Percentiles rank a stretch among this genome's conserved stretches.
phyloP scores from a whole-genome alignment of 352 stramenopile species.

The Pelagophyceae sp. region DNA sequence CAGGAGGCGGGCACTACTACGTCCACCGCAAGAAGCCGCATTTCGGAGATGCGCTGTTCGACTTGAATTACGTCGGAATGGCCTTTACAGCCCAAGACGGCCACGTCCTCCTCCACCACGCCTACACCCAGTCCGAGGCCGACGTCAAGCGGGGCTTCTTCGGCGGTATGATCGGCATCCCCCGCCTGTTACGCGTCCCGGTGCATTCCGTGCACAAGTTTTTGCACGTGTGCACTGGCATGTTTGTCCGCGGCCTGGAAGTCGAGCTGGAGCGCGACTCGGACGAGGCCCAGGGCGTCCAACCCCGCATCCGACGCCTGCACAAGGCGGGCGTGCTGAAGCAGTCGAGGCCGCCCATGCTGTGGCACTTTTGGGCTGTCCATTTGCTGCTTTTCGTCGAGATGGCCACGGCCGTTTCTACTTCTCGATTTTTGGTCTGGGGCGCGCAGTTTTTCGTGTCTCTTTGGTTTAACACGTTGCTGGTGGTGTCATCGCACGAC shows the following conservation, averaged over 20 bases:
- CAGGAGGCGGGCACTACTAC: background rate
- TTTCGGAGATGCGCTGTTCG: background rate
- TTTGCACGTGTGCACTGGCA: background rate
- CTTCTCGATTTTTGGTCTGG: too few species aligned
- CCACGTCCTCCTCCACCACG: background rate
- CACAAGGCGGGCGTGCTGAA: too few species aligned
- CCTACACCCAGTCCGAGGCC: background rate
- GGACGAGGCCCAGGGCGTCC: background rate
- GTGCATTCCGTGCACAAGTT: background rate
- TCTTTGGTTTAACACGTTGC: background rate
- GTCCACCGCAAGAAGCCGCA: background rate
- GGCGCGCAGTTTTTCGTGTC: background rate
- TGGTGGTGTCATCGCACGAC: background rate
- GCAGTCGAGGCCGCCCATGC: too few species aligned
- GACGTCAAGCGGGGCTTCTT: conserved; percentile 1
- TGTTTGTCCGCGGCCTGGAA: background rate
- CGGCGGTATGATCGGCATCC: background rate
- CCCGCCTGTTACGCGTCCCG: background rate
- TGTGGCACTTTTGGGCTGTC: background rate
- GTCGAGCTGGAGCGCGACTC: background rate
- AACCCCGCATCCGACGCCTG: too few species aligned
- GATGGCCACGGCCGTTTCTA: background rate
- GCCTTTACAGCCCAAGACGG: background rate
- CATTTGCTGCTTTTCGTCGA: background rate
- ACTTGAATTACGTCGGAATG: background rate